Evolutionary conservation across 805 yeast genomes (phyloP), one percentile per base, ranked within the genome.

Genomic region (Teunomyces cretensis): DNA sequence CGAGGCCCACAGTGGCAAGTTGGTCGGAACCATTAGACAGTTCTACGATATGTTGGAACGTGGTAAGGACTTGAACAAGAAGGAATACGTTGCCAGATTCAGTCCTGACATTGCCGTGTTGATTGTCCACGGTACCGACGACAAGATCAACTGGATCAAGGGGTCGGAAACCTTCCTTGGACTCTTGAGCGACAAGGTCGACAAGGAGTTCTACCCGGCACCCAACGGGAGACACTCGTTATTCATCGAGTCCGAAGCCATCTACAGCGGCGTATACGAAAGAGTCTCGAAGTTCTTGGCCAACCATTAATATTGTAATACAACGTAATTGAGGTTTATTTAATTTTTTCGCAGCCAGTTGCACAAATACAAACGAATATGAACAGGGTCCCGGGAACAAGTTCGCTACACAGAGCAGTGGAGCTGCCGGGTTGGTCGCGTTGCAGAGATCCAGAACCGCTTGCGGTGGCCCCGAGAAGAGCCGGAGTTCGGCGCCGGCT

Each of bases 81-180:
- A 57, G 4, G 63, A 69, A 2, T 59, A 62, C 33, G 73, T 68
- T 42, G 51, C 67, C 2, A 61, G 67, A 36, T 63, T 68, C 44
- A 61, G 63, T 36, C 61, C 68, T 5, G 56, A 69, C 6, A 67
- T 74, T 9, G 80, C 87, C 0, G 54, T 85, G 3, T 59, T 83
- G 26, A 64, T 86, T 9, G 53, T 79, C 35, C 92, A 86, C 58
- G 90, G 92, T 26, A 67, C 70, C 7, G 65, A 62, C n/a, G 95
- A 87, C 59, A 63, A 72, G 30, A 74, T 86, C 53, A 86, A 84
- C 58, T 80, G 76, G 58, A 62, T 69, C 32, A 62, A 68, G 13
- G 81, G 76, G 4, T 68, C 83, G 14, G 58, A 68, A 46, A 53
- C 61, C 43, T 81, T 80, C 44, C 56, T 68, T 39, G 56, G 61